Percentiles rank a stretch among this genome's conserved stretches.
These are phyloP conservation scores for Trichoderma orchidacearum DNA, from an alignment of 495 filamentous ascomycete species.

Conservation along the genomic window DNA sequence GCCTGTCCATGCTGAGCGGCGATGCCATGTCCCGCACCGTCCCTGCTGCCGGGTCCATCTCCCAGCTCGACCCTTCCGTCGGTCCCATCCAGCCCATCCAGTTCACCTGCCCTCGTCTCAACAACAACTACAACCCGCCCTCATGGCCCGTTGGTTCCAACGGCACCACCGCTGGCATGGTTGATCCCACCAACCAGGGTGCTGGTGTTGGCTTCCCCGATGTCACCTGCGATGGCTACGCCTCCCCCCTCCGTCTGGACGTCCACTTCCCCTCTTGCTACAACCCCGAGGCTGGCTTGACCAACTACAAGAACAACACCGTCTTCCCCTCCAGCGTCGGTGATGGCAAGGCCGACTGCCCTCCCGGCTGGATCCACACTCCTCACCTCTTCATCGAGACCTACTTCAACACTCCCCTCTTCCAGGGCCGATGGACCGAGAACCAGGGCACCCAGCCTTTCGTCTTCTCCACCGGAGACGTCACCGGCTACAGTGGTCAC, in stretches of 20 bases:
- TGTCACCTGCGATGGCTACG: slow-evolving; percentile 35
- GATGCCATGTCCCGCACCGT: slow-evolving; percentile 34
- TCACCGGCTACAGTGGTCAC: slow-evolving; percentile 45
- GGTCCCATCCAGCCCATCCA: slow-evolving; percentile 29
- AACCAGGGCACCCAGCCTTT: slow-evolving; percentile 46
- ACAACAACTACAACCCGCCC: slow-evolving; percentile 37
- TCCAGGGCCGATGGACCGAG: slow-evolving; percentile 40
- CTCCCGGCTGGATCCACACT: slow-evolving; percentile 39
- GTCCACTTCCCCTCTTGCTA: slow-evolving; percentile 43
- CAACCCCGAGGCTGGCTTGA: slow-evolving; percentile 42
- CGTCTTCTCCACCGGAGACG: slow-evolving; percentile 48
- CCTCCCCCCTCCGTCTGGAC: slow-evolving; percentile 41
- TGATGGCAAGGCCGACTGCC: slow-evolving; percentile 44
- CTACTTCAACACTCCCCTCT: slow-evolving; percentile 45
- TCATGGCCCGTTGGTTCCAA: slow-evolving; percentile 32
- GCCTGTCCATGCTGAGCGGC: slow-evolving; percentile 61
- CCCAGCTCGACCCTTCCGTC: slow-evolving; percentile 24
- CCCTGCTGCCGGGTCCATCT: slow-evolving; percentile 15
- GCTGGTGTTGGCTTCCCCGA: slow-evolving; percentile 35
- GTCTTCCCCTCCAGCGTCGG: slow-evolving; percentile 35
- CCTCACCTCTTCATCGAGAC: slow-evolving; percentile 58
- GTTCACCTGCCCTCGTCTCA: slow-evolving; percentile 30
- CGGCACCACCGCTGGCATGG: slow-evolving; percentile 31
- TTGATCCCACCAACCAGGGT: slow-evolving; percentile 33
- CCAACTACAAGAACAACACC: slow-evolving; percentile 35